Base-by-base conservation (phyloP, 257 asterid species). In the Misopates orontium region DNA sequence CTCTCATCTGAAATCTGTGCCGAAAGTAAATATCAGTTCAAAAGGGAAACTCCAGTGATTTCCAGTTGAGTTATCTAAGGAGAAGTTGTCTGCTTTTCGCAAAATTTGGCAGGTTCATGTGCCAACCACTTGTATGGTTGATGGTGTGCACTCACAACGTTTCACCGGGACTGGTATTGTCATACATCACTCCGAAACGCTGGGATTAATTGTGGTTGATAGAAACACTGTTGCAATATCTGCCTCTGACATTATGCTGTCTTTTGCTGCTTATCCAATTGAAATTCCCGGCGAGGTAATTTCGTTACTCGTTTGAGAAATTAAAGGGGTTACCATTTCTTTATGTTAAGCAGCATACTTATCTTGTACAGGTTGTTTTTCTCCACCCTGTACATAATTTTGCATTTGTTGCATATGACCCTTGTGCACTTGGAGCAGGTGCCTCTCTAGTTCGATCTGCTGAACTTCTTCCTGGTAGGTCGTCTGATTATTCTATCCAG, bases 201-300 rank as follows among this genome's bases (percentile, higher is more conserved):
- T 94, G 93, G 99, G 99, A 60, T 73, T 94, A 83, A 96, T 86
- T 61, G 99, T 85, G 64, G 96, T 94, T 79, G 99, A 94, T 78
- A 94, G 90, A 77, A 94, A 94, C 69, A 94, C 99, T 47, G 97
- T 94, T 62, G 97, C 97, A 51, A 94, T 94, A 45, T 78, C 99
- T 6, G 95, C 85, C 57, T 94, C 99, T 67, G 99, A 94, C 73
- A 86, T 94, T 71, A 90, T 94, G 99, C 85, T 94, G 66, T 94
- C 99, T 53, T 94, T 94, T 67, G 99, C 99, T 75, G 99, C 97
- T 63, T 94, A 88, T 78, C 99, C 99, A 41, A 88, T 94, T 73
- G 99, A 94, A 84, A 94, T 94, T 72, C 90, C 96, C 31, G 99
- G 96, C 69, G 97, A 94, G 96, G 99, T 93, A 82, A 57, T 74